Percentiles rank a stretch among this genome's conserved stretches.
phyloP scores from a whole-genome alignment of 345 rosid species.

The Euphorbia lathyris region DNA sequence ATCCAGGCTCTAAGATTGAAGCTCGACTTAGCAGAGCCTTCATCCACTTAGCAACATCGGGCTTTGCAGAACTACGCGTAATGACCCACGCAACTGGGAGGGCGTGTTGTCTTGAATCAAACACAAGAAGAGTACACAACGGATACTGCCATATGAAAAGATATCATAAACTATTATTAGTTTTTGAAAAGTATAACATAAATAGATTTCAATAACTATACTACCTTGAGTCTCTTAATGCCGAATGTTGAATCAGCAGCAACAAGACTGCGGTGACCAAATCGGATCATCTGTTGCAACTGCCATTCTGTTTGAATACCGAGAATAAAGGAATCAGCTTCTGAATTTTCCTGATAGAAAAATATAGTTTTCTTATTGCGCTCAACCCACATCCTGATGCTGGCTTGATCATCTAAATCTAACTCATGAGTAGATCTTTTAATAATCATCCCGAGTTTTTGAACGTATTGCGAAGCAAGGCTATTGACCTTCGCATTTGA shows the following conservation, averaged over 20 bases:
- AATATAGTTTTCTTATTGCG: conserved; percentile 84
- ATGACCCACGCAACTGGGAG: conserved; percentile 92
- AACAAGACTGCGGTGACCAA: conserved; percentile 78
- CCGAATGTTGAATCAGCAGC: conserved; percentile 90
- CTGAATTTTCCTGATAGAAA: conserved; percentile 79
- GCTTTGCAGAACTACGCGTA: conserved; percentile 79
- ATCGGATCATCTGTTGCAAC: conserved; percentile 82
- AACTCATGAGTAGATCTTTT: conserved; percentile 82
- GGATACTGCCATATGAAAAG: conserved; percentile 65
- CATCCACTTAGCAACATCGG: conserved; percentile 85
- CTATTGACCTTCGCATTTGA: conserved; percentile 57
- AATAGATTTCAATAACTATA: background rate
- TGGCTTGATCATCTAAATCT: conserved; percentile 90
- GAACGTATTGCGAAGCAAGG: conserved; percentile 89
- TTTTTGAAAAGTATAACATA: background rate
- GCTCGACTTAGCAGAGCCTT: conserved; percentile 68
- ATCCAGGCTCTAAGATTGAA: conserved; percentile 59
- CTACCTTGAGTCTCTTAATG: conserved; percentile 86
- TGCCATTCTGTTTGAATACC: conserved; percentile 98
- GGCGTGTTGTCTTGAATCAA: conserved; percentile 92
- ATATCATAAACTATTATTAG: conserved; percentile 9
- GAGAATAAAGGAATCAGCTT: conserved; percentile 65
- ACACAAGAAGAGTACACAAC: conserved; percentile 78
- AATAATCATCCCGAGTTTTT: conserved; percentile 89
- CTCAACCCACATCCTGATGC: conserved; percentile 83